Percentiles rank a stretch among this genome's conserved stretches.
These are phyloP conservation scores for Closterium sp. DNA, from an alignment of 139 green algal genomes.

Conservation along the genomic window DNA sequence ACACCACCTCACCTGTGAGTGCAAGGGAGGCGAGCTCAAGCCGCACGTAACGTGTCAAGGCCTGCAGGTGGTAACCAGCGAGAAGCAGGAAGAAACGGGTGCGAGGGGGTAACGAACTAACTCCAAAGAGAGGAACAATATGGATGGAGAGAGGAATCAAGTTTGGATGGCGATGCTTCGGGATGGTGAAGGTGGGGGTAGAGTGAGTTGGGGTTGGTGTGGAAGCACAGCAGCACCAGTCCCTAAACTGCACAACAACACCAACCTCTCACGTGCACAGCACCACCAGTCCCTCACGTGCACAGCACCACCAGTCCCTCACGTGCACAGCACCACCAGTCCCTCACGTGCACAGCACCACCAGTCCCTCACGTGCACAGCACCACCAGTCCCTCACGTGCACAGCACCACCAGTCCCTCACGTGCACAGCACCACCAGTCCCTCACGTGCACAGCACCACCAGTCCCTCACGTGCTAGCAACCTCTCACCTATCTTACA, in stretches of 20 bases:
- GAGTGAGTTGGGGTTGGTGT: background rate
- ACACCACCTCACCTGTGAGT: conserved; percentile 6
- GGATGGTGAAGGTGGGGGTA: background rate
- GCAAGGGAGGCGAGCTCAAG: background rate
- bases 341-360: background rate
- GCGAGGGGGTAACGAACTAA: too few species aligned
- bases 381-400: background rate
- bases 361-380: too few species aligned
- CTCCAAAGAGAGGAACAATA: too few species aligned
- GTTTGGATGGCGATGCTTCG: background rate
- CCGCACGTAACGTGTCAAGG: background rate
- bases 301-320: background rate
- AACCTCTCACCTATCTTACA: background rate
- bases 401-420: background rate
- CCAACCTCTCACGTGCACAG: background rate
- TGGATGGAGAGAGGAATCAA: background rate
- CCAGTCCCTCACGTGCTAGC: background rate
- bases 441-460: background rate
- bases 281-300: background rate
- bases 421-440: background rate
- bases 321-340: background rate
- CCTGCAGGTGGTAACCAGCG: background rate
- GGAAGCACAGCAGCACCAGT: background rate
- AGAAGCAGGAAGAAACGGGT: background rate
- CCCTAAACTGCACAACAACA: background rate